Percentiles rank a stretch among this genome's conserved stretches.
These are phyloP conservation scores for barley (Hordeum vulgare) DNA, from an alignment of 176 grass and related monocot species.

Conservation along the genomic window DNA sequence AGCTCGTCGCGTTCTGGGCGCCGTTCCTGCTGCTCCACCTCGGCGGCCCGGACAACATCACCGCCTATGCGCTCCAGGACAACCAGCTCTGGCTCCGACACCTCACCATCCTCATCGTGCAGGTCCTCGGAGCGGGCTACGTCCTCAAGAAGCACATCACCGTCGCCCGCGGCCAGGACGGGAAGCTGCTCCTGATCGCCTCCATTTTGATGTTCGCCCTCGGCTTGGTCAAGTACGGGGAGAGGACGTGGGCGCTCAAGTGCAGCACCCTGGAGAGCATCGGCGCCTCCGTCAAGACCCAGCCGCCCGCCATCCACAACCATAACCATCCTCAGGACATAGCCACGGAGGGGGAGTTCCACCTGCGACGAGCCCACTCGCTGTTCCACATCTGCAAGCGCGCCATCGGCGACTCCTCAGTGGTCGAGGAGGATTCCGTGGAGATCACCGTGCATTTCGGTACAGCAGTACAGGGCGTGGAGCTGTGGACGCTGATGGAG, in stretches of 20 bases:
- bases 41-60: not conserved
- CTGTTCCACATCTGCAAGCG: not conserved
- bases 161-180: fast-evolving
- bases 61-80: not conserved
- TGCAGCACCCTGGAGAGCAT: not conserved
- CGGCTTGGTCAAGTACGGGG: not conserved
- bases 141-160: not conserved
- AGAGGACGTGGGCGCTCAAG: not conserved
- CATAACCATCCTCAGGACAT: not conserved
- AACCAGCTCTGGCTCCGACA: not conserved
- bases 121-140: not conserved
- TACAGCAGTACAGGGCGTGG: too few species aligned
- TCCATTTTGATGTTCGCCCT: not conserved
- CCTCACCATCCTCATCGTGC: not conserved
- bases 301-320: not conserved
- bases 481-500: not conserved
- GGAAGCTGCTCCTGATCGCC: not conserved
- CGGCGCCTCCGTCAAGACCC: not conserved
- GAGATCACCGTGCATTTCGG: not conserved
- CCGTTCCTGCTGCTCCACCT: not conserved
- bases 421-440: not conserved
- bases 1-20: not conserved
- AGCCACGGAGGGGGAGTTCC: not conserved
- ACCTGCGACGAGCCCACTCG: not conserved
- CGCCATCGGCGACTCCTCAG: not conserved